These are phyloP conservation scores for Fereydounia khargensis DNA, from an alignment of 1,284 basidiomycete genomes.

Conservation along the genomic window DNA sequence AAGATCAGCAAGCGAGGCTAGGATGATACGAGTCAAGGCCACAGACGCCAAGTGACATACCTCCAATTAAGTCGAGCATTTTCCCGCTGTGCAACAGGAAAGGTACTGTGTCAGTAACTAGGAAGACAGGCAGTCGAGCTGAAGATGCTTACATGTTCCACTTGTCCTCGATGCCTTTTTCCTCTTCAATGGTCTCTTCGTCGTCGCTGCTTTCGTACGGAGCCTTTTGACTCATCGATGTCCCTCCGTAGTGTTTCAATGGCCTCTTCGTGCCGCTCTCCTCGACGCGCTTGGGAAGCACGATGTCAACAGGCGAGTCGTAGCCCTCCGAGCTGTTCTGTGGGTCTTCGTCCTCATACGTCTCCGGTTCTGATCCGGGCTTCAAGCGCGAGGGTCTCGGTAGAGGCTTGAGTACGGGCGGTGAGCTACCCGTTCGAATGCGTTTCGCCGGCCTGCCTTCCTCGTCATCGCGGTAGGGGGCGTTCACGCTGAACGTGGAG, in stretches of 20 bases:
- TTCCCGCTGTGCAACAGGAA: constrained; percentile 4
- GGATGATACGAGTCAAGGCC: background rate
- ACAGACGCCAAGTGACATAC: background rate
- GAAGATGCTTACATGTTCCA: constrained; percentile 16
- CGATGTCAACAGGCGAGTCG: too few relatives aligned
- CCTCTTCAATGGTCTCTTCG: background rate
- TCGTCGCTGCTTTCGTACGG: too few relatives aligned
- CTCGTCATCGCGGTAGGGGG: too few relatives aligned
- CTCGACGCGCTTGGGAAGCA: too few relatives aligned
- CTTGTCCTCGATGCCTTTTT: constrained; percentile 15
- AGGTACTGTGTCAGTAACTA: background rate
- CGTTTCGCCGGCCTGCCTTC: too few relatives aligned
- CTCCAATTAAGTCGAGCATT: constrained; percentile 35
- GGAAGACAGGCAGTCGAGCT: background rate
- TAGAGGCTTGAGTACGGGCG: background rate
- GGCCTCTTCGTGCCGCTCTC: too few relatives aligned
- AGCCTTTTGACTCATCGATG: too few relatives aligned
- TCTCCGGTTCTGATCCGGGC: too few relatives aligned
- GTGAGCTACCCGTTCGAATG: too few relatives aligned
- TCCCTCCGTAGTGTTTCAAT: too few relatives aligned
- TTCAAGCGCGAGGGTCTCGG: constrained; percentile 3
- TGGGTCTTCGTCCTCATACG: too few relatives aligned
- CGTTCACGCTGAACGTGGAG: background rate
- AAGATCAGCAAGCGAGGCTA: background rate
- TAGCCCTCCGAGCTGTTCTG: too few relatives aligned